These are phyloP conservation scores for Termitomyces sp. DNA, from an alignment of 768 basidiomycete species.

Conservation along the genomic window DNA sequence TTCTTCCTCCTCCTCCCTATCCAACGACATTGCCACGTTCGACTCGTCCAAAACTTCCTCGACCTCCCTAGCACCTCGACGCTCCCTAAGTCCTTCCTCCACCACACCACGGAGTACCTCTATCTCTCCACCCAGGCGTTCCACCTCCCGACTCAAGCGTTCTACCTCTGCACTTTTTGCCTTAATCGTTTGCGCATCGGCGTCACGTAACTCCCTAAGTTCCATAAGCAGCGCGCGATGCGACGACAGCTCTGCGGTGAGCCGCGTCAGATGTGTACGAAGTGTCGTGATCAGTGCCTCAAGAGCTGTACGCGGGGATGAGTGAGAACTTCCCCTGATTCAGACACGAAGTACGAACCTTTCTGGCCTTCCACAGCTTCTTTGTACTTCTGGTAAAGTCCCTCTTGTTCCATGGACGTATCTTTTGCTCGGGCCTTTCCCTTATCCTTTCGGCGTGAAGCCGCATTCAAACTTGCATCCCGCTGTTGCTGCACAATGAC, in stretches of 20 bases:
- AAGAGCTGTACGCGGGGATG: conserved; percentile 49
- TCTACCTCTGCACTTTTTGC: conserved; percentile 68
- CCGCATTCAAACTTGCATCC: conserved; percentile 20
- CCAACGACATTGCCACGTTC: conserved; percentile 31
- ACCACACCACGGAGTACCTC: conserved; percentile 84
- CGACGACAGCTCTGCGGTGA: conserved; percentile 76
- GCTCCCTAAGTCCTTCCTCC: conserved; percentile 79
- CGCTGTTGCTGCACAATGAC: conserved; percentile 32
- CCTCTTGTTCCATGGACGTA: conserved; percentile 30
- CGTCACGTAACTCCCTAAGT: conserved; percentile 58
- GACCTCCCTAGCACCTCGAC: conserved; percentile 52
- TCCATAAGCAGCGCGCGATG: conserved; percentile 70
- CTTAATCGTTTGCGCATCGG: conserved; percentile 52
- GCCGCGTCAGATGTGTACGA: conserved; percentile 68
- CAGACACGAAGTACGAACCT: conserved; percentile 43
- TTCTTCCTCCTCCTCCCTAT: conserved; percentile 22
- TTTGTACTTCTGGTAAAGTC: conserved; percentile 52
- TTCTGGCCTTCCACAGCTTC: conserved; percentile 88
- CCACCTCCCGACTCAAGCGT: conserved; percentile 69
- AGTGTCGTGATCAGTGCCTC: conserved; percentile 77
- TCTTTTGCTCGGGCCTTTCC: conserved; percentile 33
- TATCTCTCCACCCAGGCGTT: conserved; percentile 80
- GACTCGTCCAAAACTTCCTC: conserved; percentile 24
- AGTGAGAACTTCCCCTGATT: conserved; percentile 18
- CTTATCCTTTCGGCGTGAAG: conserved; percentile 27